A percentile compares a stretch with the other conserved stretches of the same genome.
Conservation (phyloP, 2,329 filamentous ascomycete genomes). For the Aspergillus niger region DNA sequence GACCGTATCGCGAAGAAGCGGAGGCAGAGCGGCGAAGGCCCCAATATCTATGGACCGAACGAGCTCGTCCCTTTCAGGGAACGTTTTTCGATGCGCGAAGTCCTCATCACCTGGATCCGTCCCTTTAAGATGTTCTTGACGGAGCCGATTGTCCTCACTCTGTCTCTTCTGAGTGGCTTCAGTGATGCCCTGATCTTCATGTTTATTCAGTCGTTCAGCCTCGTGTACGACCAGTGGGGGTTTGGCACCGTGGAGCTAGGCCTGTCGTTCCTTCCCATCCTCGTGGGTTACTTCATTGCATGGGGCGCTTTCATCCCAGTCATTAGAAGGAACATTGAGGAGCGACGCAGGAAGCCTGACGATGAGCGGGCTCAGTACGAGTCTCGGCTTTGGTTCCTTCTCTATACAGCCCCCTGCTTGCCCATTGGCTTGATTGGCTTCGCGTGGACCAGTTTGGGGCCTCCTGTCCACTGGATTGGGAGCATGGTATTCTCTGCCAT, state of each 20-base stretch:
- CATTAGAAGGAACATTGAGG: constrained; percentile 53
- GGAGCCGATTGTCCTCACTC: constrained; percentile 64
- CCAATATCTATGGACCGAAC: constrained; percentile 70
- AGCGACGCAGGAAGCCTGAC: constrained; percentile 50
- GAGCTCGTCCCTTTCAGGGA: constrained; percentile 65
- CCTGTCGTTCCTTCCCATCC: constrained; percentile 58
- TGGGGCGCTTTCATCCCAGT: constrained; percentile 59
- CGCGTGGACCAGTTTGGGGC: constrained; percentile 61
- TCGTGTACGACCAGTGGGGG: constrained; percentile 62
- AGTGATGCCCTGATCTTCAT: constrained; percentile 68
- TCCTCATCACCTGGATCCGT: constrained; percentile 59
- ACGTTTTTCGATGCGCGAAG: constrained; percentile 61
- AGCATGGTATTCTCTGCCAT: constrained; percentile 62
- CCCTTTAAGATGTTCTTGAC: constrained; percentile 66
- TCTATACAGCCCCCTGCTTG: constrained; percentile 61
- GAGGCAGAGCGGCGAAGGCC: constrained; percentile 59
- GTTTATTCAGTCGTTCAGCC: constrained; percentile 63
- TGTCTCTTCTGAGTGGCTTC: constrained; percentile 65
- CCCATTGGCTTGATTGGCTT: constrained; percentile 65
- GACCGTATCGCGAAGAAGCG: constrained; percentile 76
- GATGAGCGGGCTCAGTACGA: constrained; percentile 65
- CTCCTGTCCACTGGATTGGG: constrained; percentile 61
- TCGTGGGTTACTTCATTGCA: constrained; percentile 62
- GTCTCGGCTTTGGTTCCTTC: constrained; percentile 61
- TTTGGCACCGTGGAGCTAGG: constrained; percentile 55